Percentiles rank a stretch among this genome's conserved stretches.
Evolutionary conservation across 768 basidiomycete genomes (phyloP).

Genomic region (Tulasnella sp.): DNA sequence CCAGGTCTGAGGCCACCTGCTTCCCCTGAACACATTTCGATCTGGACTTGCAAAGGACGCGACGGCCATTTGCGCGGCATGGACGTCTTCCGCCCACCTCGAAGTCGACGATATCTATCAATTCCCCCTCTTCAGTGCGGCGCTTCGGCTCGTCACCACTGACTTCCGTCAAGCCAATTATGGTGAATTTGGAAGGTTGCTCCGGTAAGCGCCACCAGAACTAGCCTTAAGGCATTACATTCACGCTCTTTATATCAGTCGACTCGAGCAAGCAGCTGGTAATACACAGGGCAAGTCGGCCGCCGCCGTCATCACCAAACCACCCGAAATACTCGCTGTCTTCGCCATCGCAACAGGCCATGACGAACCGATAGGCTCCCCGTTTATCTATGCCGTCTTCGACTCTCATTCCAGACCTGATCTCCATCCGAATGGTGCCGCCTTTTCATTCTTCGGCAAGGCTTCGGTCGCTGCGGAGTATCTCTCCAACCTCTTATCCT

Average conservation of each 20-base stretch:
- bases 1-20: not conserved
- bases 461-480: constrained; percentile 23
- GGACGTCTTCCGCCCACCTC: constrained; percentile 52
- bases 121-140: constrained; percentile 49
- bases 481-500: constrained; percentile 24
- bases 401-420: constrained; percentile 61
- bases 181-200: not conserved
- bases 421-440: constrained; percentile 56
- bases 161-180: constrained; percentile 18
- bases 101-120: constrained; percentile 60
- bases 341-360: constrained; percentile 36
- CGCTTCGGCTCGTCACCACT: constrained; percentile 30
- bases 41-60: constrained; percentile 44
- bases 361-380: not conserved
- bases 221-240: not conserved
- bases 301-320: constrained; percentile 59
- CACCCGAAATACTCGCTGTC: constrained; percentile 66
- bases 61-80: constrained; percentile 52
- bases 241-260: not conserved
- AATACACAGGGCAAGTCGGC: not conserved
- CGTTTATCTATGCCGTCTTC: constrained; percentile 54
- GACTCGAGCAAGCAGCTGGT: not conserved
- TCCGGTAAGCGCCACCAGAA: not conserved
- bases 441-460: constrained; percentile 45
- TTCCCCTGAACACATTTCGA: not conserved